A percentile compares a stretch with the other conserved stretches of the same genome.
Evolutionary conservation across 2,329 filamentous ascomycete genomes (phyloP).

Genomic region (Fusarium falciforme): DNA sequence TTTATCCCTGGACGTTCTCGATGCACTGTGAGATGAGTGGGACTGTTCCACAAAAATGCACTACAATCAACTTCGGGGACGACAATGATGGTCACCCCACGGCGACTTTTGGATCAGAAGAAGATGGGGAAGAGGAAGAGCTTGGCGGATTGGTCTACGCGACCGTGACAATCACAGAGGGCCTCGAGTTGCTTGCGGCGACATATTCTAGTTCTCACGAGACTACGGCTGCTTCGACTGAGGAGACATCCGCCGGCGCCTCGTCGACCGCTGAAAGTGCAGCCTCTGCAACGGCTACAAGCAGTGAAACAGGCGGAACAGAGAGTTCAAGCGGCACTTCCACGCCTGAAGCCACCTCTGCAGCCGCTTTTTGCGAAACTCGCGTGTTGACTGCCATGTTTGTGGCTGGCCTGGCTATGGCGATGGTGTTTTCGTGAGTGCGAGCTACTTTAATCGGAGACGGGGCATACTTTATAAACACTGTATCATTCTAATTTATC

Average conservation of each 20-base stretch:
- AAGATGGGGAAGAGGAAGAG: background rate
- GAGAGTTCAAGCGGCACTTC: background rate
- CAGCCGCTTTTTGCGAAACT: background rate
- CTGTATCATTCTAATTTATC: background rate
- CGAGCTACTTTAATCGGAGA: background rate
- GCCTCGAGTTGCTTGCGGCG: constrained; percentile 9
- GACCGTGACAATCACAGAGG: constrained; percentile 17
- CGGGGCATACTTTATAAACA: background rate
- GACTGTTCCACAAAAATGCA: background rate
- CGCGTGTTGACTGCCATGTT: background rate
- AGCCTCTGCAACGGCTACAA: background rate
- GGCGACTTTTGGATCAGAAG: background rate
- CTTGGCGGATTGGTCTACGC: background rate
- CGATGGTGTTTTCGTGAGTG: background rate
- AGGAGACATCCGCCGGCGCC: background rate
- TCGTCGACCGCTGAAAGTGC: background rate
- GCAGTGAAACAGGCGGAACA: background rate
- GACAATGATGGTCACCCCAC: constrained; percentile 5
- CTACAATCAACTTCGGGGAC: constrained; percentile 9
- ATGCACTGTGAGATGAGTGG: constrained; percentile 10
- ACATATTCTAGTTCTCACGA: background rate
- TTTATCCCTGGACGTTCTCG: background rate
- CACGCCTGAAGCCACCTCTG: background rate
- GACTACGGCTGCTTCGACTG: background rate
- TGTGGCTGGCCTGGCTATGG: background rate